Evolutionary conservation across 495 filamentous ascomycete species (phyloP).

Genomic region (Neurospora sp.): DNA sequence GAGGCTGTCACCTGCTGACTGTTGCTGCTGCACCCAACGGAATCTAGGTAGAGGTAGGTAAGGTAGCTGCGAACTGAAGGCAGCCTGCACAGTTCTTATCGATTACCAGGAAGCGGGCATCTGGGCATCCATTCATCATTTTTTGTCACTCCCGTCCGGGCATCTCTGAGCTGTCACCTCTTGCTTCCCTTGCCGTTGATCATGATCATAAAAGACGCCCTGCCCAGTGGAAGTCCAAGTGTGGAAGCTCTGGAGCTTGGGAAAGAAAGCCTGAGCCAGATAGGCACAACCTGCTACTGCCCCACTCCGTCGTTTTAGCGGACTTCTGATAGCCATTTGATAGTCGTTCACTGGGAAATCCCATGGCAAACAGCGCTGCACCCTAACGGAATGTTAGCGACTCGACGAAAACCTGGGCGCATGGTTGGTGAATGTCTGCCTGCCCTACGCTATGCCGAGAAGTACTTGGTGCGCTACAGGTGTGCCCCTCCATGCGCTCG

Average conservation of each 20-base stretch:
- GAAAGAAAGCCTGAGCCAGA: conserved; percentile 7
- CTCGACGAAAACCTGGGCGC: neutral
- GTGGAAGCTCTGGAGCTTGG: conserved; percentile 4
- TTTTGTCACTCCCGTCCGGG: neutral
- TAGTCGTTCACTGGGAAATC: neutral
- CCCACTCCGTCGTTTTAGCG: neutral
- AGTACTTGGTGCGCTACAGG: neutral
- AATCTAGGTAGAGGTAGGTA: neutral
- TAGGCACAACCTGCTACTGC: neutral
- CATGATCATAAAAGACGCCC: neutral
- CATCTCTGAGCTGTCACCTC: neutral
- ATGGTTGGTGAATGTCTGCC: neutral
- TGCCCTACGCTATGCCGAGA: neutral
- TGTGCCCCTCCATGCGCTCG: conserved; percentile 6
- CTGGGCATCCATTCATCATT: neutral
- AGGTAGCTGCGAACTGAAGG: neutral
- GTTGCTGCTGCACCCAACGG: neutral
- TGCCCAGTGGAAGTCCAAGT: neutral
- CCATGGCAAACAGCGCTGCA: neutral
- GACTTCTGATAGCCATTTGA: neutral
- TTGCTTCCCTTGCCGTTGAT: neutral
- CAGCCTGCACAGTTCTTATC: neutral
- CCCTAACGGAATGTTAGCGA: neutral
- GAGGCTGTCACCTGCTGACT: neutral
- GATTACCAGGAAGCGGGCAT: neutral